Evolutionary conservation across 495 filamentous ascomycete species (phyloP), one percentile per base, ranked within the genome.

Genomic region (Viridothelium virens): DNA sequence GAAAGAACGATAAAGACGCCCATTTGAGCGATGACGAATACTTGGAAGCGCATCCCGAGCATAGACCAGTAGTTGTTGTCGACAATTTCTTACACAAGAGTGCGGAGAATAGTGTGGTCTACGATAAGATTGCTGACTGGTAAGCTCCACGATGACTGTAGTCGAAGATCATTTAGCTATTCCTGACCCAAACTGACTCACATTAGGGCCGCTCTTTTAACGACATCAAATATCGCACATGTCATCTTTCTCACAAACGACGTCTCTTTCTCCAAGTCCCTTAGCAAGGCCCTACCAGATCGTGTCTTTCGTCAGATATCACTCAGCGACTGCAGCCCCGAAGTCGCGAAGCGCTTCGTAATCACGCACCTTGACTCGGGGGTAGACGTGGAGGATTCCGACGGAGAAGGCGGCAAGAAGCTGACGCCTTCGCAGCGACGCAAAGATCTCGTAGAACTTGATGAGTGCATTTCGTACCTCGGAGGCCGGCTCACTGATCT

Each of bases 241-340:
- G 93, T 98, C 68, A 88, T 98, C 59, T 96, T 97, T 79, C 82
- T 98, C n/a, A 96, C 93, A 0, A 90, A 89, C 69, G 95, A 98
- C 68, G 84, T 91, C 2, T 90, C 91, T 2, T 96, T 89, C 76
- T 86, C 89, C 14, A 98, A 98, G 71, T 87, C 90, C 6, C 81
- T 98, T 1, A 87, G 89, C 72, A 93, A 90, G 75, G 87, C 91
- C 0, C 81, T 98, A 16, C 94, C 94, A 0, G 93, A 96, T 71
- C 87, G 93, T 18, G 89, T 97, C 36, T 93, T 96, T 81, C 87
- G 90, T 67, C 86, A 89, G 34, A 88, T 96, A 64, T 83, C 88
- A 0, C 80, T 98, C 25, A 89, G 90, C 12, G 94, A 98, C 73
- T 89, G 92, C 67, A 86, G 87, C 0, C 89, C 89, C 5, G 89